Evolutionary conservation across 2,329 filamentous ascomycete species (phyloP).

Genomic region (Didymella keratinophila): DNA sequence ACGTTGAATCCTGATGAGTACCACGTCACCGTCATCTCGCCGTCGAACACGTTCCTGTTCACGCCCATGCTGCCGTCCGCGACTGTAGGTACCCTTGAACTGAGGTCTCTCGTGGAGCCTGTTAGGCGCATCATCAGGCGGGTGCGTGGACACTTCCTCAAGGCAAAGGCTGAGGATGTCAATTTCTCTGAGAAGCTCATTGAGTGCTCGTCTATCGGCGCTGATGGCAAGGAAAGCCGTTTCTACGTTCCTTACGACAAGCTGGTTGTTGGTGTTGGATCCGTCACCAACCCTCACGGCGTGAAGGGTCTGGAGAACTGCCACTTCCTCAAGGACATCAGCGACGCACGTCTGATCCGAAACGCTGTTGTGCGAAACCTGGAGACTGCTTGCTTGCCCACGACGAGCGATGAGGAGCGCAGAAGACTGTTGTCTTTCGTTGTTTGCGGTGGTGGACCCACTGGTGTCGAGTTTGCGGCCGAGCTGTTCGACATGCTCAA

Average conservation of each 20-base stretch:
- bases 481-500: conserved; percentile 96
- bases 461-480: conserved; percentile 96
- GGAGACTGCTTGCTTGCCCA: conserved; percentile 90
- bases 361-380: conserved; percentile 90
- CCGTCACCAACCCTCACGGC: conserved; percentile 91
- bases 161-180: conserved; percentile 84
- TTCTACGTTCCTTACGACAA: conserved; percentile 99
- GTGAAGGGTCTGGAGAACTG: conserved; percentile 94
- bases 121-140: conserved; percentile 82
- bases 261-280: conserved; percentile 89
- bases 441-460: conserved; percentile 93
- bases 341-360: conserved; percentile 87
- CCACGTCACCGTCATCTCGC: conserved; percentile 93
- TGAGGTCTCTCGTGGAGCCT: conserved; percentile 91
- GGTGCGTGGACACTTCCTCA: conserved; percentile 87
- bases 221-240: conserved; percentile 73
- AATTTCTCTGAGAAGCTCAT: conserved; percentile 92
- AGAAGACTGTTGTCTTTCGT: conserved; percentile 91
- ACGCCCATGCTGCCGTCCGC: conserved; percentile 98
- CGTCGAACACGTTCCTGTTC: conserved; percentile 96
- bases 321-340: conserved; percentile 93
- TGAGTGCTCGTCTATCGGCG: conserved; percentile 78
- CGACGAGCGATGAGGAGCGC: conserved; percentile 86
- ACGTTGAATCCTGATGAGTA: conserved; percentile 89
- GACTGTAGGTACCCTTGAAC: conserved; percentile 91